A percentile compares a stretch with the other conserved stretches of the same genome.
These are phyloP conservation scores for Cyberlindnera nakhonratchasimensis DNA, from an alignment of 805 yeast species.

Conservation along the genomic window DNA sequence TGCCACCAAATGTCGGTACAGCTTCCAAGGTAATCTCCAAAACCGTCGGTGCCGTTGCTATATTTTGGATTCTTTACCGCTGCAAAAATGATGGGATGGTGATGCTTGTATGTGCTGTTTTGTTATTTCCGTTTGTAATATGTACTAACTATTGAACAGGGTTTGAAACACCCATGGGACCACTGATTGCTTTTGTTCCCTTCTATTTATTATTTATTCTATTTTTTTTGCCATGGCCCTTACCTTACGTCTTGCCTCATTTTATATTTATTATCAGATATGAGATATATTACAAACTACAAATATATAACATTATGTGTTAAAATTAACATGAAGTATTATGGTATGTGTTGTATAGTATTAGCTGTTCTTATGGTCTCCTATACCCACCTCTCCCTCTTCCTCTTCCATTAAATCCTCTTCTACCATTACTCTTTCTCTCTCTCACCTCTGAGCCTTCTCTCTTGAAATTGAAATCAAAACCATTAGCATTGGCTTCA, in stretches of 20 bases:
- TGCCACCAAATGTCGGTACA: slow-evolving; percentile 62
- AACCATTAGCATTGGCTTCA: slow-evolving; percentile 56
- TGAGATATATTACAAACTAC: no score
- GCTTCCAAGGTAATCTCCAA: slow-evolving; percentile 59
- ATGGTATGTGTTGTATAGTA: slow-evolving; percentile 16
- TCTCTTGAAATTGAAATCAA: slow-evolving; percentile 53
- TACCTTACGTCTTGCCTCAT: not conserved
- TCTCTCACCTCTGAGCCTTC: slow-evolving; percentile 25
- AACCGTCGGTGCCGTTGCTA: slow-evolving; percentile 77
- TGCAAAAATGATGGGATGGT: slow-evolving; percentile 68
- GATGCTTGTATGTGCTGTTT: slow-evolving; percentile 40
- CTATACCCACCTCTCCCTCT: slow-evolving; percentile 26
- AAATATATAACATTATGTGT: no score
- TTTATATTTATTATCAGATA: no score
- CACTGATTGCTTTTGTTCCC: slow-evolving; percentile 20
- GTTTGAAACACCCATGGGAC: slow-evolving; percentile 43
- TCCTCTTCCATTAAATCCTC: slow-evolving; percentile 18
- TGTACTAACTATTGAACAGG: slow-evolving; percentile 17
- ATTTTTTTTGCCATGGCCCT: not conserved
- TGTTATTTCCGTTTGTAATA: not conserved
- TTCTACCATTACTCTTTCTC: slow-evolving; percentile 15
- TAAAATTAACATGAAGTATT: not conserved
- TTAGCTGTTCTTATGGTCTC: not conserved
- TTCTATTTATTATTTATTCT: slow-evolving; percentile 3
- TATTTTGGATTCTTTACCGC: slow-evolving; percentile 86